Evolutionary conservation across 2,329 filamentous ascomycete genomes (phyloP).

Genomic region (Xylariaceae sp.): DNA sequence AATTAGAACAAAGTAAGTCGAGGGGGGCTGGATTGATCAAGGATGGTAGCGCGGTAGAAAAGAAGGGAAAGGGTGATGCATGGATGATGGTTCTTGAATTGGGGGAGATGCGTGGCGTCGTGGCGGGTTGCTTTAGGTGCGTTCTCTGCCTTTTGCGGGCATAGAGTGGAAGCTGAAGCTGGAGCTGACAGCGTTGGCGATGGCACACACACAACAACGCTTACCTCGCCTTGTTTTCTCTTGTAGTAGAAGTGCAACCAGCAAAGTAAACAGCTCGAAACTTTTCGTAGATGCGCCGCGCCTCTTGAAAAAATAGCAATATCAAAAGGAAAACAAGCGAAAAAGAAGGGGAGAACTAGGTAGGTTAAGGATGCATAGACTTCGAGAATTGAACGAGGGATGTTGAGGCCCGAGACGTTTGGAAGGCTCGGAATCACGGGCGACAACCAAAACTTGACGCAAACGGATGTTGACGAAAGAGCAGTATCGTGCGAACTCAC

Average conservation of each 20-base stretch:
- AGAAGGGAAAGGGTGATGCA: neutral
- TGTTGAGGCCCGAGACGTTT: no score
- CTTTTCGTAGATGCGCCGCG: neutral
- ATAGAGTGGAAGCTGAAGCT: neutral
- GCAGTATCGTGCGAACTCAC: constrained; percentile 52
- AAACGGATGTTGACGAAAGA: no score
- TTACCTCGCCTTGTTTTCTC: neutral
- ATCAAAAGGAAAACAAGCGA: neutral
- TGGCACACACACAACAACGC: neutral
- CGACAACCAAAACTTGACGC: no score
- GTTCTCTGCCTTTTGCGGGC: neutral
- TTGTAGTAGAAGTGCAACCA: neutral
- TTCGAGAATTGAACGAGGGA: no score
- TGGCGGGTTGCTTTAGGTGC: neutral
- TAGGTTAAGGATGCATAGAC: no score
- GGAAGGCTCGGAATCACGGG: no score
- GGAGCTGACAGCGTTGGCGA: neutral
- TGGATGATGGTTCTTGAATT: neutral
- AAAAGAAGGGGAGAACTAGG: neutral
- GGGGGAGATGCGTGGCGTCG: neutral
- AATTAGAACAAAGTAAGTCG: constrained; percentile 2
- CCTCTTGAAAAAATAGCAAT: neutral
- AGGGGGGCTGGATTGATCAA: neutral
- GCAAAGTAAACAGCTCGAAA: neutral
- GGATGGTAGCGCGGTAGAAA: neutral